phyloP scores from a whole-genome alignment of 192 early-diverging fungal genomes.

The Dissophora ornata region DNA sequence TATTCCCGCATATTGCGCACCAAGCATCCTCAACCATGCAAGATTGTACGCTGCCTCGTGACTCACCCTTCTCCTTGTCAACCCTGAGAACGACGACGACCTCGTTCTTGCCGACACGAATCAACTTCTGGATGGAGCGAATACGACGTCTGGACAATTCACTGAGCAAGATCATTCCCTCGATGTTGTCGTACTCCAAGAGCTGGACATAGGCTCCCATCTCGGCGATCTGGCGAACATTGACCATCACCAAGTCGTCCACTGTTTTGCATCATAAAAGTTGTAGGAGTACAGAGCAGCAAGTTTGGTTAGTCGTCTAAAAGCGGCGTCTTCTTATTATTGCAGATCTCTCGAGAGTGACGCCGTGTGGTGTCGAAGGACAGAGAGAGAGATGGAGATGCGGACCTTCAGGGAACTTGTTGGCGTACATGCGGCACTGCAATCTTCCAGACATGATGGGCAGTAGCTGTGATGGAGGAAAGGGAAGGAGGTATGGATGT shows the following conservation, averaged over 20 bases:
- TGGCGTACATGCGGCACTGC: slow-evolving; percentile 94
- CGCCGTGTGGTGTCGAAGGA: no score
- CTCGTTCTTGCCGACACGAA: slow-evolving; percentile 93
- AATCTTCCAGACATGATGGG: slow-evolving; percentile 56
- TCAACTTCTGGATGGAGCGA: slow-evolving; percentile 94
- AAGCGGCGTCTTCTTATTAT: neutral
- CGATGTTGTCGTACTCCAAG: slow-evolving; percentile 96
- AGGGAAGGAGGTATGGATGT: no score
- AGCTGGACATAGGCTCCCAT: slow-evolving; percentile 97
- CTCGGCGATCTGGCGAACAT: slow-evolving; percentile 93
- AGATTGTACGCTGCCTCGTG: no score
- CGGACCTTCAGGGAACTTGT: slow-evolving; percentile 83
- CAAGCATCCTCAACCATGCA: no score
- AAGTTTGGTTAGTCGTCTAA: no score
- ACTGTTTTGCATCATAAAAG: slow-evolving; percentile 50
- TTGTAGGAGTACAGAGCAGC: no score
- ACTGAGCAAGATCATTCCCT: slow-evolving; percentile 95
- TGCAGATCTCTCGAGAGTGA: no score
- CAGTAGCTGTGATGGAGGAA: slow-evolving; percentile 3
- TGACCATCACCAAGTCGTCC: slow-evolving; percentile 97
- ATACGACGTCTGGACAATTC: slow-evolving; percentile 96
- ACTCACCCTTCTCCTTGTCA: slow-evolving; percentile 93
- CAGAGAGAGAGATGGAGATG: neutral
- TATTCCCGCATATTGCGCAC: no score
- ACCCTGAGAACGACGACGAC: slow-evolving; percentile 94